Base-by-base conservation (phyloP, 352 stramenopile species). In the Globisporangium cederbergense region DNA sequence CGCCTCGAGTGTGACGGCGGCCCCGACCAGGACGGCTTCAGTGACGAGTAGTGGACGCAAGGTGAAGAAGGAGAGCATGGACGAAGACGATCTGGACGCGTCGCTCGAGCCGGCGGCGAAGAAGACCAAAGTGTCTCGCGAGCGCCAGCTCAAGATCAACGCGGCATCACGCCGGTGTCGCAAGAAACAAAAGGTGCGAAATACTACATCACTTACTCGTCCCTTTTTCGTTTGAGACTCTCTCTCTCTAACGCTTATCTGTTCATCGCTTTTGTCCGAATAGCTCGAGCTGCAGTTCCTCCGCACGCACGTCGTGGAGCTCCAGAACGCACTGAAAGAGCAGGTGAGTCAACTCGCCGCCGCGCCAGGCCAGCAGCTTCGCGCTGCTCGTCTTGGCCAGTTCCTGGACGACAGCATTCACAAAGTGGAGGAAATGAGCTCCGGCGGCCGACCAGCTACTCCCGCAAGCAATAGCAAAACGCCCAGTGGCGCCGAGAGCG, bases 141-240 rank as follows among this genome's bases (percentile, higher is more conserved):
- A 95, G 74, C 79, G 86, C 0, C 86, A 95, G 64, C 81, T 95
- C 42, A 95, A 93, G 73, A 95, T 95, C 76, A 95, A 95, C 61
- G 86, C 86, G 1, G 86, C 86, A 60, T 92, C 82, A 0, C 73
- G 86, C 2, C 78, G 85, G 18, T 95, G 86, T 60, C 81, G 86
- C n/a, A 90, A 92, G 71, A 93, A 92, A 60, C 86, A 95, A 72
- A 95, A 95, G 72, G 71, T 78, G 36, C 25, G 65, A 40, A 25
- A 10, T 2, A 9, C 28, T 13, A 11, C 14, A 1, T 58, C 10
- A 11, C 51, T 38, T 45, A 50, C 28, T 25, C 54, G 25, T 40
- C 32, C 28, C 8, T 16, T 2, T 8, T 18, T 5, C 3, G 6
- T 42, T 9, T 28, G 20, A 14, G 28, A 34, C 25, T 56, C 38